These are phyloP conservation scores for Cetraspora pellucida DNA, from an alignment of 192 early-diverging fungal genomes.

Conservation along the genomic window DNA sequence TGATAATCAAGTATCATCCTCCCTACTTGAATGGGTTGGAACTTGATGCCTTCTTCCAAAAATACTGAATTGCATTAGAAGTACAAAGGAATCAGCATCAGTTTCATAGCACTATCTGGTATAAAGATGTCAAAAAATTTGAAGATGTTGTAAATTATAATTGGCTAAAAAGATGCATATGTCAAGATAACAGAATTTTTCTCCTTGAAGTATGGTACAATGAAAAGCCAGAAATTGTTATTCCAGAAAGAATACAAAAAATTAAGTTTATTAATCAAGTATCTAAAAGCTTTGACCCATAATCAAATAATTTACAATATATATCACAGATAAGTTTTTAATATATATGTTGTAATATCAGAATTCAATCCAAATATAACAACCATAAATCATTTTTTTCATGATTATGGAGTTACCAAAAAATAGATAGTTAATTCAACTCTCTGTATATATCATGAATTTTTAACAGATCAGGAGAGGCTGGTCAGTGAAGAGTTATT, in stretches of 20 bases:
- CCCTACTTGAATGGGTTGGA: constrained; percentile 15
- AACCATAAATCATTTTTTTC: not conserved
- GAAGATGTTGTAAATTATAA: constrained; percentile 1
- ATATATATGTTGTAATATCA: not conserved
- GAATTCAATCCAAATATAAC: not conserved
- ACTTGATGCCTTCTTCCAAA: constrained; percentile 20
- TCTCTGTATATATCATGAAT: no score
- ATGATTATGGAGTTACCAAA: no score
- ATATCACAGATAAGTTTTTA: not conserved
- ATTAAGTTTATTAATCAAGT: constrained; percentile 17
- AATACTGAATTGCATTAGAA: constrained; percentile 16
- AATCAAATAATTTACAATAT: not conserved
- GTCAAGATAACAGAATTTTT: constrained; percentile 23
- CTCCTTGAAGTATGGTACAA: constrained; percentile 13
- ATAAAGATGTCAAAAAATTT: constrained; percentile 10
- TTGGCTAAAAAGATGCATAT: constrained; percentile 2
- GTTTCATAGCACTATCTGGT: not conserved
- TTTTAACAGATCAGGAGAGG: no score
- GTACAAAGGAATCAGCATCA: constrained; percentile 11
- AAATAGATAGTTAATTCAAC: no score
- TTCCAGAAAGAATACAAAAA: constrained; percentile 13
- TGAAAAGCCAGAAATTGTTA: constrained; percentile 21
- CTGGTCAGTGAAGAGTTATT: no score
- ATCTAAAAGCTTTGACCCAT: not conserved
- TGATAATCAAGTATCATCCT: constrained; percentile 5